Conservation (phyloP, 2,329 filamentous ascomycete species). For the Colletotrichum spinosum region DNA sequence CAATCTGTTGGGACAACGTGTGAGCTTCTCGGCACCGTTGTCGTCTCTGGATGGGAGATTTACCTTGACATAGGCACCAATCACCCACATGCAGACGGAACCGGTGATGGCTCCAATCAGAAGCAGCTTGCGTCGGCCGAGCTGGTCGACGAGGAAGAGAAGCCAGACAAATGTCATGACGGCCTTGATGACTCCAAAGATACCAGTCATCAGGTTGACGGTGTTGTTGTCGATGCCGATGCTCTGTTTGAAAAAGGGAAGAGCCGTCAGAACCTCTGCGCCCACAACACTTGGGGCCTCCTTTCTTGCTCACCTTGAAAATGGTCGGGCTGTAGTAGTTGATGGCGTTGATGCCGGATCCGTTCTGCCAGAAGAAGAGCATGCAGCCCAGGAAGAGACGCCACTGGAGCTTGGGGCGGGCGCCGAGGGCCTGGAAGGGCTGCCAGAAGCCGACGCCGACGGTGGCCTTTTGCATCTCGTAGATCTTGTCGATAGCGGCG, state of each 20-base stretch:
- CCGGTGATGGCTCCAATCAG: conserved; percentile 70
- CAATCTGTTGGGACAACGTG: conserved; percentile 45
- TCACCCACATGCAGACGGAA: conserved; percentile 69
- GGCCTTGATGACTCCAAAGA: conserved; percentile 77
- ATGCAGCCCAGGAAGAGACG: conserved; percentile 72
- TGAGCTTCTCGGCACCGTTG: too few relatives aligned
- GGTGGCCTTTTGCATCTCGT: conserved; percentile 61
- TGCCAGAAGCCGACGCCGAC: conserved; percentile 71
- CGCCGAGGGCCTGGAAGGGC: conserved; percentile 63
- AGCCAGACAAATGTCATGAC: conserved; percentile 73
- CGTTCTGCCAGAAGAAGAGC: conserved; percentile 77
- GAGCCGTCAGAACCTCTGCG: not conserved
- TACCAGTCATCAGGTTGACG: conserved; percentile 67
- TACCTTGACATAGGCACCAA: conserved; percentile 63
- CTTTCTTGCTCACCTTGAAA: conserved; percentile 56
- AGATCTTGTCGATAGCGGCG: conserved; percentile 62
- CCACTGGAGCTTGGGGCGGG: conserved; percentile 63
- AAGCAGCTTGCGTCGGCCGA: conserved; percentile 61
- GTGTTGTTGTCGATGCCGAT: conserved; percentile 31
- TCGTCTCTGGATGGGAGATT: too few relatives aligned
- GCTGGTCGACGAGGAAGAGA: conserved; percentile 70
- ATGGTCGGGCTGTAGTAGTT: conserved; percentile 74
- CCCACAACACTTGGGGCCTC: too few relatives aligned
- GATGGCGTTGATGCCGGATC: conserved; percentile 73
- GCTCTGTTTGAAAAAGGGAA: conserved; percentile 13